These are phyloP conservation scores for Mucor piriformis DNA, from an alignment of 371 early-diverging fungal genomes.

Conservation along the genomic window DNA sequence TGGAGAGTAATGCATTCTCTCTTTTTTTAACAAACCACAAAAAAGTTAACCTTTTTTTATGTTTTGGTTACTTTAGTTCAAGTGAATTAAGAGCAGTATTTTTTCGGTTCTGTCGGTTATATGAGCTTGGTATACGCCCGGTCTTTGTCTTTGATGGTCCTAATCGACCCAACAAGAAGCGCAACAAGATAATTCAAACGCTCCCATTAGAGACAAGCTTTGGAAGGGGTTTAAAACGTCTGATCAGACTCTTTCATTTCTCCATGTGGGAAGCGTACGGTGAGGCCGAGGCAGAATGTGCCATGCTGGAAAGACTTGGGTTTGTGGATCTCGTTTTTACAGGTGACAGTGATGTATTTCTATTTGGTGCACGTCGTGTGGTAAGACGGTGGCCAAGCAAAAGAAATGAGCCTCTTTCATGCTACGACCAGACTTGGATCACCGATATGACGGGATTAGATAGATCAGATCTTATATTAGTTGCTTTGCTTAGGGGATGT, in stretches of 20 bases:
- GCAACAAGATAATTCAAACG: slow-evolving; percentile 27
- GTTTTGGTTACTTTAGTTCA: slow-evolving; percentile 9
- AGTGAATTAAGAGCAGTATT: slow-evolving; percentile 34
- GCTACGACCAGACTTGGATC: slow-evolving; percentile 35
- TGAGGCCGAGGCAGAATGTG: slow-evolving; percentile 54
- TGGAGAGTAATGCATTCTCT: slow-evolving; percentile 23
- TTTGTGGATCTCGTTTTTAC: slow-evolving; percentile 44
- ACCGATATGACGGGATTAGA: slow-evolving; percentile 23
- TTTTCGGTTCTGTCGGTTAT: slow-evolving; percentile 35
- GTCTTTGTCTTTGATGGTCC: slow-evolving; percentile 52
- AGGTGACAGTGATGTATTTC: slow-evolving; percentile 40
- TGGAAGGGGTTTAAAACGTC: slow-evolving; percentile 2
- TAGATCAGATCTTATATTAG: slow-evolving; percentile 46
- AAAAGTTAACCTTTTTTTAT: background rate
- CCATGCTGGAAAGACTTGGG: slow-evolving; percentile 32
- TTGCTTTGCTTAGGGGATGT: slow-evolving; percentile 40
- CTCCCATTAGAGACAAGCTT: slow-evolving; percentile 10
- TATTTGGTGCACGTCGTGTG: slow-evolving; percentile 45
- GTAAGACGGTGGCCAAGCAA: slow-evolving; percentile 35
- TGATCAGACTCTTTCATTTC: slow-evolving; percentile 36
- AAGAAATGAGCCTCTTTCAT: slow-evolving; percentile 14
- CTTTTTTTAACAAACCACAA: no score
- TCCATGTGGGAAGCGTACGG: slow-evolving; percentile 40
- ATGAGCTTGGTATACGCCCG: slow-evolving; percentile 39
- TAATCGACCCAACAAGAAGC: slow-evolving; percentile 32